Evolutionary conservation across 306 rosid species (phyloP).

Genomic region (Quercus rubra): DNA sequence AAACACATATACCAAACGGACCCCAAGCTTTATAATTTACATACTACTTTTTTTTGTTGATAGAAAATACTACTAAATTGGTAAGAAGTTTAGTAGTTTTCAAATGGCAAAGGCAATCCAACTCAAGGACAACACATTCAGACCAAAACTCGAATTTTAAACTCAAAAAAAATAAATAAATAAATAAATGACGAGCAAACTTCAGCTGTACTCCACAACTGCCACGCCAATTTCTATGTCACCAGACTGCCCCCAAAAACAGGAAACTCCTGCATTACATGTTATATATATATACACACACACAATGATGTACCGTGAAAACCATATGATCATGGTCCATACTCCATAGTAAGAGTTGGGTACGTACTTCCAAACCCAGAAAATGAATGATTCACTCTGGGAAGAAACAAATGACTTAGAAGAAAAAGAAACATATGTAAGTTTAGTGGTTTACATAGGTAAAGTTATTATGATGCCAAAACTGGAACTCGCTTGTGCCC

Average conservation of each 20-base stretch:
- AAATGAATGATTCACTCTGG: conserved; percentile 2
- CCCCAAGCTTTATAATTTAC: too few species aligned
- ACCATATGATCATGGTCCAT: conserved; percentile 1
- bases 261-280: conserved; percentile 9
- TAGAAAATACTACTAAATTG: neutral
- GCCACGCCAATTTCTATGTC: neutral
- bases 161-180: neutral
- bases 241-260: conserved; percentile 4
- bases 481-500: conserved; percentile 61
- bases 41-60: neutral
- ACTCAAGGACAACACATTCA: neutral
- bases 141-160: neutral
- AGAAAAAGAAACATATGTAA: too few species aligned
- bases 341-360: neutral
- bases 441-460: conserved; percentile 5
- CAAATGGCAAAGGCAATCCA: neutral
- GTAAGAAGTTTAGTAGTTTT: neutral
- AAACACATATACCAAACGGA: too few species aligned
- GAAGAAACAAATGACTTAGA: neutral
- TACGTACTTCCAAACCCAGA: conserved; percentile 10
- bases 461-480: conserved; percentile 42
- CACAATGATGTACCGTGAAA: neutral
- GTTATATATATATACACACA: neutral
- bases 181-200: neutral
- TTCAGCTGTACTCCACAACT: neutral